Percentiles rank a stretch among this genome's conserved stretches.
Conservation (phyloP, 441 rosid genomes). For the Populus hybrid region DNA sequence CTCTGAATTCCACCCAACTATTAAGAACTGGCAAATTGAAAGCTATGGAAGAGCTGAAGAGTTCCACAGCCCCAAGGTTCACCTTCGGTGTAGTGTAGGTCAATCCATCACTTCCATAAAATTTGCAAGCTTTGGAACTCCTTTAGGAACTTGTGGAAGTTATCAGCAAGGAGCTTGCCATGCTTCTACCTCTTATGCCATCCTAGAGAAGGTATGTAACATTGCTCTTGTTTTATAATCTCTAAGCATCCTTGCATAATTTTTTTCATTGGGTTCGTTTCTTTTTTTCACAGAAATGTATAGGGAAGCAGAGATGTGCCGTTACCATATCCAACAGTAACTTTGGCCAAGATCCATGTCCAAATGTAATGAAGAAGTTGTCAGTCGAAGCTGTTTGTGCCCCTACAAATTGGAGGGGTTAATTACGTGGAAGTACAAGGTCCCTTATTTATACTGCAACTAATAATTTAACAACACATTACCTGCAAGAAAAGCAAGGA, state of each 20-base stretch:
- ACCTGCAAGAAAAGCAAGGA: slow-evolving; percentile 26
- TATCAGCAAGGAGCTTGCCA: slow-evolving; percentile 96
- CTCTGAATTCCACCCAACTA: slow-evolving; percentile 78
- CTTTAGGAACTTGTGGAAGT: slow-evolving; percentile 90
- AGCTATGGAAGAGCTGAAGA: slow-evolving; percentile 88
- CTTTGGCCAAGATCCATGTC: slow-evolving; percentile 95
- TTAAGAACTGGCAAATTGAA: slow-evolving; percentile 95
- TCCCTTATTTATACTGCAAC: slow-evolving; percentile 12
- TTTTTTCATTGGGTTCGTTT: slow-evolving; percentile 13
- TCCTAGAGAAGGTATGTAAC: slow-evolving; percentile 65
- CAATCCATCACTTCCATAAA: slow-evolving; percentile 77
- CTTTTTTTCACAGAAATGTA: slow-evolving; percentile 56
- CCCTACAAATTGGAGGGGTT: slow-evolving; percentile 56
- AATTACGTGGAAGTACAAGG: slow-evolving; percentile 4
- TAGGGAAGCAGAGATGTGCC: slow-evolving; percentile 85
- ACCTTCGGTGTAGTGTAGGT: slow-evolving; percentile 74
- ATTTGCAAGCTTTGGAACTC: slow-evolving; percentile 97
- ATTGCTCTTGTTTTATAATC: neutral
- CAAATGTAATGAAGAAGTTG: slow-evolving; percentile 77
- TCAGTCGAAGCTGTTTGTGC: slow-evolving; percentile 92
- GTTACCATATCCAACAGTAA: slow-evolving; percentile 87
- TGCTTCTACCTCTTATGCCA: slow-evolving; percentile 66
- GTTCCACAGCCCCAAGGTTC: slow-evolving; percentile 82
- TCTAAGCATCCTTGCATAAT: neutral
- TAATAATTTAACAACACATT: slow-evolving; percentile 29